These are phyloP conservation scores for Phytopythium delawarense DNA, from an alignment of 352 stramenopile genomes.

Conservation along the genomic window DNA sequence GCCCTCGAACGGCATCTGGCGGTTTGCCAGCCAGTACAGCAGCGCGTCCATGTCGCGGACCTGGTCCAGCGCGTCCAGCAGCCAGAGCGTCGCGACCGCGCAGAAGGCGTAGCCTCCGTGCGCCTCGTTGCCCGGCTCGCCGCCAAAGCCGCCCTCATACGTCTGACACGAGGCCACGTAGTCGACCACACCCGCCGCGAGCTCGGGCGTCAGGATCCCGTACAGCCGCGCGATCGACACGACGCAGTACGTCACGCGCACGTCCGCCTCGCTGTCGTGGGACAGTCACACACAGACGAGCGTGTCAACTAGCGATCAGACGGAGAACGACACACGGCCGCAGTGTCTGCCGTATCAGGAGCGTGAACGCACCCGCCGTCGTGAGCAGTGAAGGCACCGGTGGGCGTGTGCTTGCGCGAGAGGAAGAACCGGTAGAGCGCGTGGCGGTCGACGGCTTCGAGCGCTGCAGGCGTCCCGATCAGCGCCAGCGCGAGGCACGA, in stretches of 20 bases:
- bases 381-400: constrained; percentile 95
- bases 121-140: constrained; percentile 92
- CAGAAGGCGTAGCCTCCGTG: constrained; percentile 99
- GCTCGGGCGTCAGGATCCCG: constrained; percentile 89
- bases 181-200: constrained; percentile 72
- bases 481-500: constrained; percentile 92
- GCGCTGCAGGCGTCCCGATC: constrained; percentile 81
- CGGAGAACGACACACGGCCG: background rate
- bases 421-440: constrained; percentile 89
- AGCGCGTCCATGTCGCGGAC: constrained; percentile 51
- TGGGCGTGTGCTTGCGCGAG: constrained; percentile 72
- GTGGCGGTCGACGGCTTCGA: constrained; percentile 76
- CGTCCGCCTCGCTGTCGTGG: constrained; percentile 88
- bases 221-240: constrained; percentile 92
- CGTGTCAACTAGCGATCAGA: background rate
- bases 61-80: constrained; percentile 77
- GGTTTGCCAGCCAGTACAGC: constrained; percentile 88
- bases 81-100: constrained; percentile 90
- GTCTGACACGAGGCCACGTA: constrained; percentile 93
- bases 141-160: constrained; percentile 96
- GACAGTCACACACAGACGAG: background rate
- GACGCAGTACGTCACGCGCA: constrained; percentile 97
- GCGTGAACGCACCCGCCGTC: constrained; percentile 79
- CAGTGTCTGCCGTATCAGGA: background rate
- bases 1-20: constrained; percentile 94